Evolutionary conservation across 2,329 filamentous ascomycete species (phyloP), one percentile per base, ranked within the genome.

Genomic region (Triangularia setosa): DNA sequence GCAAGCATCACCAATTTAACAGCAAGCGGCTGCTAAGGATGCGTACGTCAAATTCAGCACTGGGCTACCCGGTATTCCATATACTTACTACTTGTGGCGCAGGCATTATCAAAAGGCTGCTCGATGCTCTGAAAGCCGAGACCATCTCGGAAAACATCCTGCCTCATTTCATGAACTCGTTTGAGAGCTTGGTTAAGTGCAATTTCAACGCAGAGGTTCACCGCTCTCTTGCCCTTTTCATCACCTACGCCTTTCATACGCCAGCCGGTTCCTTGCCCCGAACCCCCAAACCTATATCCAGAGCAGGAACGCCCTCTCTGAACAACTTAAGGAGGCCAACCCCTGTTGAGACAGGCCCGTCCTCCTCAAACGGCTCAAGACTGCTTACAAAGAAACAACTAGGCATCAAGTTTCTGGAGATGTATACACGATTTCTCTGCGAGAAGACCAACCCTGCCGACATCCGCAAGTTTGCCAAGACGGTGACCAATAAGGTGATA

Each of bases 1-100:
- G 94, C 82, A 93, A 95, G 73, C 90, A 96, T 72, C 91, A 93
- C 73, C 89, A 92, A 65, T 98, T 98, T 78, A 99, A 99, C 75
- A 88, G 90, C 60, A 90, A 92, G 73, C 87, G 95, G 56, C 79
- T 99, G 65, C 87, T 91, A 65, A 86, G 93, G 70, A 99, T 99
- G 91, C 87, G 94, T 93, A 85, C 82, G 90, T 66, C 77, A 55
- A 56, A 58, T 16, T 21, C 60, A 16, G 24, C 21, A 24, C 16
- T 48, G 33, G 52, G 56, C n/a, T 48, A 40, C 16, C 52, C 54
- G 16, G 21, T 54, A 18, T 63, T 62, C 48, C 23, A 60, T 53
- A 14, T 61, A 60, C 69, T 73, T 56, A 72, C 66, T 54, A 48
- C 24, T 48, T 44, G 30, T 53, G 23, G 24, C 11, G 56, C 68